Evolutionary conservation across 768 basidiomycete genomes (phyloP), one percentile per base, ranked within the genome.

Genomic region (Termitomyces sp.): DNA sequence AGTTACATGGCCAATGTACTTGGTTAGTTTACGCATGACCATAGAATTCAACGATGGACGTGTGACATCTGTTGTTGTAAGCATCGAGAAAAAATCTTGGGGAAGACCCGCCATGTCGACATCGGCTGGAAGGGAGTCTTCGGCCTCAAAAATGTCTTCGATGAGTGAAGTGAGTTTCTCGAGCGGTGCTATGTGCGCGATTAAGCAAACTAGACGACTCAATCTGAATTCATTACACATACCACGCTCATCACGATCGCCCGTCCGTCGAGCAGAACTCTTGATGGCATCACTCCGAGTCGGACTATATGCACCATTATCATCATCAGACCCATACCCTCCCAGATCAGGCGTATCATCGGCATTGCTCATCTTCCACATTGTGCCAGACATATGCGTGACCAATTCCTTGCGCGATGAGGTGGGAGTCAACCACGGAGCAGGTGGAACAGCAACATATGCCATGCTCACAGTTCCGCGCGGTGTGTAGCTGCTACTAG

Each of bases 71-170:
- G 47, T 54, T 4, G 69, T 62, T 0, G 84, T 88, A 31, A 81
- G 71, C 7, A 72, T 73, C 23, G 84, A 94, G 69, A 85, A 94
- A 66, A 76, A 87, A 8, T 85, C 80, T 30, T 74, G 66, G 3
- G 84, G 75, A 12, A 92, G 72, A 50, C 84, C 77, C 14, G 66
- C 58, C n/a, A 72, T 58, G 40, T 79, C 76, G 2, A 74, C 68
- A 49, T 88, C 86, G 0, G 82, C 72, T 3, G 86, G 78, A 15
- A 92, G 72, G 0, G 78, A 68, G 65, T 94, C 94, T 62, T 91
- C 86, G 0, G 89, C 85, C 60, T 89, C 86, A 55, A 96, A 89
- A 15, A 97, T 79, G 53, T 96, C 93, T 60, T 94, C 91, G 1
- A 96, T 73, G 17, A 92, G 71, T 2, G 84, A 82, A 0, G 74